Percentiles rank a stretch among this genome's conserved stretches.
Conservation (phyloP, 2,329 filamentous ascomycete species). For the Ophiostoma angusticollis region DNA sequence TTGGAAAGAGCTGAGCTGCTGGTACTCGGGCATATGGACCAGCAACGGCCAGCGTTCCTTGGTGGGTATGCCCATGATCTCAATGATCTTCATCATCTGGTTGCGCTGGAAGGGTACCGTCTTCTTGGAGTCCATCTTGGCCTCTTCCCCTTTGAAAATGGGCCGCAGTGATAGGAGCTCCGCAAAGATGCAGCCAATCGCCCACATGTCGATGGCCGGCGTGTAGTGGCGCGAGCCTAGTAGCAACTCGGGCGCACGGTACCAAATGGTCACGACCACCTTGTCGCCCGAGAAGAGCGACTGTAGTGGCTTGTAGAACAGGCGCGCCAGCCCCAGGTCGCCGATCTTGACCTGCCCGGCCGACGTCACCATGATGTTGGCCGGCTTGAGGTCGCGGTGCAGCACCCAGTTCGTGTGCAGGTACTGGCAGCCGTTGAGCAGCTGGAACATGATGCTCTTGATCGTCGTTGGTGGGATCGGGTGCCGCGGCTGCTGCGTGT, state of each 20-base stretch:
- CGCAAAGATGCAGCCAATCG: conserved; percentile 93
- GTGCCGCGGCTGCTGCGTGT: conserved; percentile 77
- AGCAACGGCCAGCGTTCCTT: conserved; percentile 84
- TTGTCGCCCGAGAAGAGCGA: conserved; percentile 90
- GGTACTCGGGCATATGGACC: conserved; percentile 74
- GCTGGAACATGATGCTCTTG: conserved; percentile 89
- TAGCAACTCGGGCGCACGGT: conserved; percentile 85
- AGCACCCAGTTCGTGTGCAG: conserved; percentile 95
- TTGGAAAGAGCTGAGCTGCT: conserved; percentile 49
- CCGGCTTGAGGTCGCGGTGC: conserved; percentile 91
- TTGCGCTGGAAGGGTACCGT: conserved; percentile 94
- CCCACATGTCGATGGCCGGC: conserved; percentile 94
- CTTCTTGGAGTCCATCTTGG: conserved; percentile 98
- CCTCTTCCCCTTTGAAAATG: conserved; percentile 97
- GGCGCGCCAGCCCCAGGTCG: conserved; percentile 77
- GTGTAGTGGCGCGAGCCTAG: conserved; percentile 94
- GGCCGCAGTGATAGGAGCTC: conserved; percentile 80
- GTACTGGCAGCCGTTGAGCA: conserved; percentile 89
- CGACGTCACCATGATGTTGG: conserved; percentile 97
- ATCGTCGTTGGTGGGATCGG: conserved; percentile 81
- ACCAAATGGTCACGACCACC: conserved; percentile 98
- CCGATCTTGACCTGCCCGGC: conserved; percentile 85
- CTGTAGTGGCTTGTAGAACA: conserved; percentile 89
- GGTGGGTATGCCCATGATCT: conserved; percentile 82
- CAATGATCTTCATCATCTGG: conserved; percentile 98